Evolutionary conservation across 116 monocot species (phyloP).

Genomic region (Dioscorea cayenensis): DNA sequence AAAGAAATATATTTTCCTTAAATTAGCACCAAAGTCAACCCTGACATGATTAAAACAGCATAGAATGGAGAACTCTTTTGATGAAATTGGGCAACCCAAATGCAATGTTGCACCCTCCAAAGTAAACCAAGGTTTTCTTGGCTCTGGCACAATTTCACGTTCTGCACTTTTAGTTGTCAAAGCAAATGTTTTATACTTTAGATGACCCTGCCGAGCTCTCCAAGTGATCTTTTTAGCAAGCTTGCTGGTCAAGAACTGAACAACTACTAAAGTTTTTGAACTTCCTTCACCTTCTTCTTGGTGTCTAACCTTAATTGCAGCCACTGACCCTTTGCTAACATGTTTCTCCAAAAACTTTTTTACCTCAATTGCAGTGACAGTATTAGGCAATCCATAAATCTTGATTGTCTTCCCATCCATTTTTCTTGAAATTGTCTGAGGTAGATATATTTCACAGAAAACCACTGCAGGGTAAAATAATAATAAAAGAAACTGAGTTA

Average conservation of each 20-base stretch:
- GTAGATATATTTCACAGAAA: background rate
- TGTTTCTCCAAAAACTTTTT: conserved; percentile 42
- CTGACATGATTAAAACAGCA: conserved; percentile 31
- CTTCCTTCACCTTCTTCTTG: conserved; percentile 18
- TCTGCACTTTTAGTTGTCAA: conserved; percentile 26
- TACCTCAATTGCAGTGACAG: conserved; percentile 22
- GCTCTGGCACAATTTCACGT: conserved; percentile 62
- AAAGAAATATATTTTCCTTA: conserved; percentile 58
- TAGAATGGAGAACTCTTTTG: conserved; percentile 35
- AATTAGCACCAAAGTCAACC: conserved; percentile 53
- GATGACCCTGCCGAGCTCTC: background rate
- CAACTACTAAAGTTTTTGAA: conserved; percentile 43
- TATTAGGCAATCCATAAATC: conserved; percentile 45
- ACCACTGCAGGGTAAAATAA: background rate
- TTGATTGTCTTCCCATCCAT: conserved; percentile 54
- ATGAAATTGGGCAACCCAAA: conserved; percentile 48
- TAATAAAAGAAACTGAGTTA: too few species aligned
- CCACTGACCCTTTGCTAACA: conserved; percentile 38
- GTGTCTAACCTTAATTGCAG: conserved; percentile 61
- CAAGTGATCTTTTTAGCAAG: conserved; percentile 17
- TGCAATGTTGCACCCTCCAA: conserved; percentile 34
- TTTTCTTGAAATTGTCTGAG: background rate
- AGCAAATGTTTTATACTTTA: background rate
- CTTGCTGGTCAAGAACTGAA: conserved; percentile 46
- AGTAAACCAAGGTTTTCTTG: conserved; percentile 33